A percentile compares a stretch with the other conserved stretches of the same genome.
Evolutionary conservation across 371 early-diverging fungal genomes (phyloP).

Genomic region (Mucor ambiguus): DNA sequence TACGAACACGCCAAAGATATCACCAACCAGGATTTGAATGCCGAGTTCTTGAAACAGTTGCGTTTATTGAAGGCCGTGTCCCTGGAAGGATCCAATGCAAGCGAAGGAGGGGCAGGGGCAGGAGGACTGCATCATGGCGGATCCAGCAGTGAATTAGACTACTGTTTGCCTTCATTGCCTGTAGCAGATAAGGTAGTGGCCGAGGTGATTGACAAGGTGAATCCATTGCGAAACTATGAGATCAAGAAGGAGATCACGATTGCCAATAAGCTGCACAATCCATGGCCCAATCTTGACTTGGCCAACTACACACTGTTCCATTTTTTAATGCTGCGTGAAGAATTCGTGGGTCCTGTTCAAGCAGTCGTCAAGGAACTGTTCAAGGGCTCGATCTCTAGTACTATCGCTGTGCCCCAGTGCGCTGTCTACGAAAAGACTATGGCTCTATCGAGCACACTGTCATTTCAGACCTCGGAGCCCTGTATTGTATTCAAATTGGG

Average conservation of each 20-base stretch:
- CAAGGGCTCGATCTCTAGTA: background rate
- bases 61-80: background rate
- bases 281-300: slow-evolving; percentile 24
- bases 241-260: background rate
- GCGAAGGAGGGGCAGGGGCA: too few relatives aligned
- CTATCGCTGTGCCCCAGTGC: background rate
- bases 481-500: slow-evolving; percentile 17
- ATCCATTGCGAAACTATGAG: slow-evolving; percentile 3
- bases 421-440: background rate
- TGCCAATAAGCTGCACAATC: slow-evolving; percentile 7
- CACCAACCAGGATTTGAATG: background rate
- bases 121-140: too few relatives aligned
- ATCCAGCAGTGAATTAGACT: background rate
- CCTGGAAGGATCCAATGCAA: background rate
- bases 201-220: slow-evolving; percentile 5
- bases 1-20: background rate
- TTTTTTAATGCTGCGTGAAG: slow-evolving; percentile 34
- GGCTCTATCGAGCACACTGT: background rate
- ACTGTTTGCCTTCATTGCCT: slow-evolving; percentile 8
- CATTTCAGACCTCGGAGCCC: slow-evolving; percentile 2
- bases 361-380: slow-evolving; percentile 8
- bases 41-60: background rate
- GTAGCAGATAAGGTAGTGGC: slow-evolving; percentile 1
- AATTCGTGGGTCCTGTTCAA: slow-evolving; percentile 29
- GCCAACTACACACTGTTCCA: slow-evolving; percentile 28